Conservation (phyloP, 805 yeast genomes). For the Wickerhamomyces canadensis region DNA sequence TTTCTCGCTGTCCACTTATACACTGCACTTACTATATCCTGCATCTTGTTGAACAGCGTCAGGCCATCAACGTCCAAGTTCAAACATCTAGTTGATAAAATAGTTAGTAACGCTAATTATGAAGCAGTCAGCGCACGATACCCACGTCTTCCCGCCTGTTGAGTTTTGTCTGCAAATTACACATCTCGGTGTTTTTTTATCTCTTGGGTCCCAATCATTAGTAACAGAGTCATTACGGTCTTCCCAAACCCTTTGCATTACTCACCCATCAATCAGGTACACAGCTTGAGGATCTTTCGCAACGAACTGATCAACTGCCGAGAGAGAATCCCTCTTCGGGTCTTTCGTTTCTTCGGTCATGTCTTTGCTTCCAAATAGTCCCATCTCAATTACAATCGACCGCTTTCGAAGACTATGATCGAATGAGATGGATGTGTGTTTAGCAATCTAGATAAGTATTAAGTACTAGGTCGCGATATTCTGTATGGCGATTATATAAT, state of each 20-base stretch:
- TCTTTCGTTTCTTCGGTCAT: neutral
- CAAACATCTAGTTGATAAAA: conserved; percentile 32
- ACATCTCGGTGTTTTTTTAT: conserved; percentile 24
- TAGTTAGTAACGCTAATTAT: neutral
- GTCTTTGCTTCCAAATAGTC: neutral
- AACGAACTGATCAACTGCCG: conserved; percentile 11
- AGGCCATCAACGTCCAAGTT: conserved; percentile 36
- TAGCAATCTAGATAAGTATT: too few relatives aligned
- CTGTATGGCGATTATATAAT: too few relatives aligned
- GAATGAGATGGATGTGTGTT: too few relatives aligned
- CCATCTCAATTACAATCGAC: too few relatives aligned
- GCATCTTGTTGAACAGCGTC: conserved; percentile 43
- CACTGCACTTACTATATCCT: conserved; percentile 26
- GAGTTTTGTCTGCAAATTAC: conserved; percentile 41
- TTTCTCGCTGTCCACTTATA: too few relatives aligned
- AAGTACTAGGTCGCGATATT: too few relatives aligned
- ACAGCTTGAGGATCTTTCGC: conserved; percentile 10
- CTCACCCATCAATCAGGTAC: conserved; percentile 23
- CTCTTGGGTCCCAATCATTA: neutral
- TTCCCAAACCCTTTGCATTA: neutral
- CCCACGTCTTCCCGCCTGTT: conserved; percentile 36
- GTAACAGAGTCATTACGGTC: neutral
- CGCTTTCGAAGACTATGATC: too few relatives aligned
- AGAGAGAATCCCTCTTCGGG: conserved; percentile 2
- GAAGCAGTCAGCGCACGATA: neutral